Evolutionary conservation across 2,329 filamentous ascomycete genomes (phyloP).

Genomic region (Coniochaeta pulveracea): DNA sequence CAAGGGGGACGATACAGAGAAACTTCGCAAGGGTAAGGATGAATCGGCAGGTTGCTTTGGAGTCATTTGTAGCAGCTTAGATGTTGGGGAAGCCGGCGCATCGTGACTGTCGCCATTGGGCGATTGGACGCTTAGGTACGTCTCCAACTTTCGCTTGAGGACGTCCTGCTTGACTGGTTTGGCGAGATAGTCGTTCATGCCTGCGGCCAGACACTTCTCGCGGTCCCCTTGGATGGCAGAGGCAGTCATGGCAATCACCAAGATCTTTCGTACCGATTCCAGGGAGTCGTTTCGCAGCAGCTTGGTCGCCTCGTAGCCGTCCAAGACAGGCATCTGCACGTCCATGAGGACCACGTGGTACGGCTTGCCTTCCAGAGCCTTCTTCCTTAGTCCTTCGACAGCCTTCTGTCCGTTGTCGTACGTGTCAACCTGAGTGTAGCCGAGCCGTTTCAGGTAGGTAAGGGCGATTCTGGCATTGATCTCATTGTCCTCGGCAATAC

Average conservation of each 20-base stretch:
- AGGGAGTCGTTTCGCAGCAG: slow-evolving; percentile 67
- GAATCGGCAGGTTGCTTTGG: too few species aligned
- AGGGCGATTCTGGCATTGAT: slow-evolving; percentile 94
- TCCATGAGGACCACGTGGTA: slow-evolving; percentile 95
- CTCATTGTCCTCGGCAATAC: slow-evolving; percentile 88
- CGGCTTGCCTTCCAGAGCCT: slow-evolving; percentile 58
- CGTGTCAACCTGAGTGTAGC: slow-evolving; percentile 70
- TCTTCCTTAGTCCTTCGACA: slow-evolving; percentile 70
- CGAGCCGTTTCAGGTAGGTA: slow-evolving; percentile 76
- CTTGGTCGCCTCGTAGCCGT: slow-evolving; percentile 85
- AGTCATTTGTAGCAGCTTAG: too few species aligned
- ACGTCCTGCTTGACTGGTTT: slow-evolving; percentile 89
- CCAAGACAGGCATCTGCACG: slow-evolving; percentile 88
- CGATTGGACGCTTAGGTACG: slow-evolving; percentile 31
- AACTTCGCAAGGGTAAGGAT: too few species aligned
- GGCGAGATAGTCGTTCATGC: slow-evolving; percentile 95
- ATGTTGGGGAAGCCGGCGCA: not conserved
- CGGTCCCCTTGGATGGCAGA: slow-evolving; percentile 88
- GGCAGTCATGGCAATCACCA: slow-evolving; percentile 98
- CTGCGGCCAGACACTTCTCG: slow-evolving; percentile 88
- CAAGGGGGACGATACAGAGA: too few species aligned
- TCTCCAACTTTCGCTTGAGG: slow-evolving; percentile 68
- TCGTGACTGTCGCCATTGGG: not conserved
- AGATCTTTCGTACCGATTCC: slow-evolving; percentile 64
- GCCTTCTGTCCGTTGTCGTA: slow-evolving; percentile 86